Evolutionary conservation across 106 monocot genomes (phyloP), one percentile per base, ranked within the genome.

Genomic region (Chionographis japonica): DNA sequence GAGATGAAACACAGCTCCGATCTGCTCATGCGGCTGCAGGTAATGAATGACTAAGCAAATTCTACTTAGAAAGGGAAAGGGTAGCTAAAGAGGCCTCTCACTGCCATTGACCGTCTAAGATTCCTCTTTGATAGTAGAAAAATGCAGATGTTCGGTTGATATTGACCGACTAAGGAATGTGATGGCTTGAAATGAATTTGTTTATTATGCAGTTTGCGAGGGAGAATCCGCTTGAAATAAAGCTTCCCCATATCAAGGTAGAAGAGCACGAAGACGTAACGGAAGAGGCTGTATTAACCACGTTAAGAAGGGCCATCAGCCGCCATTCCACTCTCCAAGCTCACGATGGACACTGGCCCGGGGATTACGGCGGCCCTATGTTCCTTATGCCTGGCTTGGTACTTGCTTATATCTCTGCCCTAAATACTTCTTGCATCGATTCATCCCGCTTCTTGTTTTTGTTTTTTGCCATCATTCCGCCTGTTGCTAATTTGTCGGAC

Each of bases 271-370:
- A 90, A 56, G 72, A 76, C 16, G 72, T 90, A 46, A 81, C 88
- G 6, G 85, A 90, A 51, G 90, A 90, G 67, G 85, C 68, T n/a
- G 83, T 90, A 7, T 60, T 63, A 4, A 77, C 60, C 1, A 70
- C 88, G 8, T 66, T 95, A 50, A 85, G 83, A 68, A 78, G 83
- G 61, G 87, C 85, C 17, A 68, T 94, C 42, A 72, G 56, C 60
- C 71, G 78, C 56, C 70, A 69, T 66, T 90, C 90, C 13, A 81
- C 88, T 42, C 72, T 94, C 18, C 94, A 94, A 72, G 80, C 88
- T 20, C 80, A 81, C 43, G 94, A 94, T 76, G 94, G 94, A 10
- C 94, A 94, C 61, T 94, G 94, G 94, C 74, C 88, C 18, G 94
- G 94, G 35, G 94, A 94, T 59, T 94, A 88, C 54, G 90, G 88